Percentiles rank a stretch among this genome's conserved stretches.
Evolutionary conservation across 495 filamentous ascomycete genomes (phyloP).

Genomic region (Aspergillus bertholletiae): DNA sequence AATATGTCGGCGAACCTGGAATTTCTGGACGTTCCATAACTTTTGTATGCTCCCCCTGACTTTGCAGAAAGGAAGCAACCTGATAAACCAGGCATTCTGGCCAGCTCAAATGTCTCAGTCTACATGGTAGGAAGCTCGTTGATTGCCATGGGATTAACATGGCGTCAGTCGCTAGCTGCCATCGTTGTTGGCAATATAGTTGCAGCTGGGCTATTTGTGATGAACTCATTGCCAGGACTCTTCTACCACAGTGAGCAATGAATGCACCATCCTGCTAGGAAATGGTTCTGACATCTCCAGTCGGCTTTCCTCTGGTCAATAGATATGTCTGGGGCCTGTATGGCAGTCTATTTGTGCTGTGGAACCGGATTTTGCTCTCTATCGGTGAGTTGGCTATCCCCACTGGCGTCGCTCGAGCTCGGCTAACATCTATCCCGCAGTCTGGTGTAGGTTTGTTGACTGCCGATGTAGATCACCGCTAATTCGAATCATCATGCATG

Average conservation of each 20-base stretch:
- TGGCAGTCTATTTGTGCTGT: slow-evolving; percentile 24
- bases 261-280: not conserved
- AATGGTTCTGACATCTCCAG: slow-evolving; percentile 1
- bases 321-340: slow-evolving; percentile 26
- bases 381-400: slow-evolving; percentile 11
- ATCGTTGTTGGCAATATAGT: slow-evolving; percentile 16
- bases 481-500: not conserved
- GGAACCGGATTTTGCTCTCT: slow-evolving; percentile 26
- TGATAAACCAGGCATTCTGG: slow-evolving; percentile 15
- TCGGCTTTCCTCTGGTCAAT: slow-evolving; percentile 21
- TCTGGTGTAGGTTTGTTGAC: not conserved
- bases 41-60: slow-evolving; percentile 11
- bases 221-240: slow-evolving; percentile 20
- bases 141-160: slow-evolving; percentile 23
- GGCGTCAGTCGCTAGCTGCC: slow-evolving; percentile 25
- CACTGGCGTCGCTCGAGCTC: not conserved
- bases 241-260: slow-evolving; percentile 22
- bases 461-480: not conserved
- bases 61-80: not conserved
- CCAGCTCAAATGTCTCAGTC: slow-evolving; percentile 20
- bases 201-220: slow-evolving; percentile 11
- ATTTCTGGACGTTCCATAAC: slow-evolving; percentile 25
- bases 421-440: not conserved
- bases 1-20: slow-evolving; percentile 19
- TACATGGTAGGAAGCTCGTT: slow-evolving; percentile 25